Conservation (phyloP, 129 eudicot species). For the Escallonia rubra region DNA sequence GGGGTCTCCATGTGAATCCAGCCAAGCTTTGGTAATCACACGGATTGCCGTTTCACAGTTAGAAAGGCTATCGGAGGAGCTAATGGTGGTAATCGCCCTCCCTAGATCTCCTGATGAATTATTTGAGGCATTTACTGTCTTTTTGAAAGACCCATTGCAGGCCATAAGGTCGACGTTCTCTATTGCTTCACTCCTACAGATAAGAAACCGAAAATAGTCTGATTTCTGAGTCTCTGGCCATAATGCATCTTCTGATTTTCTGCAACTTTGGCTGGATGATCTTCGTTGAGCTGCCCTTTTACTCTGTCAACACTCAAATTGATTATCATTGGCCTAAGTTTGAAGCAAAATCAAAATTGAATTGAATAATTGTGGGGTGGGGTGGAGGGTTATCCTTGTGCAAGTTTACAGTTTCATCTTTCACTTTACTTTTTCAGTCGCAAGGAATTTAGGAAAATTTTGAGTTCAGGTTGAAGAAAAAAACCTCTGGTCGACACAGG, state of each 20-base stretch:
- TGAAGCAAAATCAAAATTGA: slow-evolving; percentile 2
- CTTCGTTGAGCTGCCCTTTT: slow-evolving; percentile 20
- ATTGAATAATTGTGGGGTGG: too few species aligned
- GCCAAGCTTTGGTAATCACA: slow-evolving; percentile 55
- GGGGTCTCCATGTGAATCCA: slow-evolving; percentile 33
- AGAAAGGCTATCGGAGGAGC: slow-evolving; percentile 40
- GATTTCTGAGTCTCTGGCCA: slow-evolving; percentile 22
- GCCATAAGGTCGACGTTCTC: slow-evolving; percentile 12
- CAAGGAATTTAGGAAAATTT: too few species aligned
- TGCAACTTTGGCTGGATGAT: slow-evolving; percentile 30
- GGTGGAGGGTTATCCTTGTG: too few species aligned
- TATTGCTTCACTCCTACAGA: slow-evolving; percentile 37
- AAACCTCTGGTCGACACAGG: too few species aligned
- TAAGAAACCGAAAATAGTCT: slow-evolving; percentile 40
- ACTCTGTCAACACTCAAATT: slow-evolving; percentile 32
- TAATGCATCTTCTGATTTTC: slow-evolving; percentile 8
- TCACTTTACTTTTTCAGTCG: too few species aligned
- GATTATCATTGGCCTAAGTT: neutral
- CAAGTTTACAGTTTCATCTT: too few species aligned
- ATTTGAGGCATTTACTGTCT: slow-evolving; percentile 10
- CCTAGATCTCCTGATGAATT: slow-evolving; percentile 31
- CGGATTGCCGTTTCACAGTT: slow-evolving; percentile 74
- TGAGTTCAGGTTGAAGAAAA: too few species aligned
- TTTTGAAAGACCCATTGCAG: slow-evolving; percentile 13
- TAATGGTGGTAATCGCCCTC: slow-evolving; percentile 40